Base-by-base conservation (phyloP, 1,284 basidiomycete genomes). In the Phellopilus nigrolimitatus region DNA sequence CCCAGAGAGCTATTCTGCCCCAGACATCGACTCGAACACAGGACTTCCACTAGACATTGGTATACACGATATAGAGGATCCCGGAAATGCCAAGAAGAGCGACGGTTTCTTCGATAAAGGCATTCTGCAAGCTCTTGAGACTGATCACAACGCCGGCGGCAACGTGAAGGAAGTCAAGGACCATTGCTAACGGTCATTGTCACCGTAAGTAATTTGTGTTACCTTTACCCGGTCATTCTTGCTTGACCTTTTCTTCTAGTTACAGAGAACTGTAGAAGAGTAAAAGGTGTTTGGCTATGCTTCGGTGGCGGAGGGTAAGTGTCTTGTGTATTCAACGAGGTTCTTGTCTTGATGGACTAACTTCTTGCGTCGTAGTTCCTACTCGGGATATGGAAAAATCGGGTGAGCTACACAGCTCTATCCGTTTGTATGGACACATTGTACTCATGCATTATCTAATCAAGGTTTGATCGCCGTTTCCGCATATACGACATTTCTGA, bases 391-490 rank as follows among this genome's bases (percentile, higher is more conserved):
- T 61, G 82, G 91, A 12, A 82, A 80, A 62, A 61, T 85, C 52
- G 88, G 86, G 80, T 84, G 57, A 53, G 75, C 64, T 13, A 5
- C 47, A 24, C 7, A 5, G 28, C 56, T 25, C 15, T 10, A 17
- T 25, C 4, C 33, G 34, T 28, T 46, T 39, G 44, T 15, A 28
- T 51, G 19, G 47, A 54, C 22, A 51, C 49, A 12, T 27, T 53
- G 36, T 42, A 15, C 33, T 22, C 41, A 31, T 12, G 37, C 37
- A 12, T 42, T 33, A 37, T 30, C 47, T 34, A 22, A 9, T 31
- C n/a, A n/a, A 86, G 84, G 3, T 95, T 95, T 62, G 88, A 95
- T 64, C 79, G 91, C n/a, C 78, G 93, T 22, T 92, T 95, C 73
- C 75, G 93, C 5, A 71, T 95, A 40, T 95, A 84, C 66, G 80